Evolutionary conservation across 2,329 filamentous ascomycete genomes (phyloP), one percentile per base, ranked within the genome.

Genomic region (Dothideomycetidae sp.): DNA sequence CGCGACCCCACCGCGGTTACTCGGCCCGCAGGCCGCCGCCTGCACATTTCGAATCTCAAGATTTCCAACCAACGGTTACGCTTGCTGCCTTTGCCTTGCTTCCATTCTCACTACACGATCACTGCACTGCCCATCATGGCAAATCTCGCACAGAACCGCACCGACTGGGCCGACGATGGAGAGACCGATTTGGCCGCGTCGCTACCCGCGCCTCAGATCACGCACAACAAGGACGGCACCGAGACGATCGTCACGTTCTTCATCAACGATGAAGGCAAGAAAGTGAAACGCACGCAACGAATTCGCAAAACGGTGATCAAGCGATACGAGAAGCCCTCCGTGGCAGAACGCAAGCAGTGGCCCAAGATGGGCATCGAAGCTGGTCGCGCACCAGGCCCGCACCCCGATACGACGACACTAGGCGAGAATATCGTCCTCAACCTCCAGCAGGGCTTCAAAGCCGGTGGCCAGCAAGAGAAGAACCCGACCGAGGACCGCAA

Each of bases 381-480:
- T 59, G 88, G 84, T 62, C 85, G 94, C 62, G 64, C 75, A 43
- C 58, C 73, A 2, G 90, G 90, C 21, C 90, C 90, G 32, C 81
- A 83, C 46, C 68, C 75, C 50, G 85, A 93, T 61, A 96, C 88
- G 42, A 94, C 88, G 39, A 84, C 78, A 29, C 80, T 96, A 29
- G 90, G 83, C 53, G 90, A 98, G 68, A 98, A 98, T 70, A 96
- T 98, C 62, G 77, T 92, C 58, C 96, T 98, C 79, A 73, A 82
- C 47, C 90, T 88, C 28, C 81, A 76, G 58, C 73, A 82, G 52
- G 93, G 92, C 71, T 98, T 85, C 86, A 88, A 86, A 68, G 77
- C 81, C 55, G 82, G 82, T 49, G 78, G 80, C 58, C 82, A 83
- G 64, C 81, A 88, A 52, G 58, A 65, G 55, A 64, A 65, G 59